Conservation (phyloP, 202 grass and related monocot species). For the Musa balbisiana region DNA sequence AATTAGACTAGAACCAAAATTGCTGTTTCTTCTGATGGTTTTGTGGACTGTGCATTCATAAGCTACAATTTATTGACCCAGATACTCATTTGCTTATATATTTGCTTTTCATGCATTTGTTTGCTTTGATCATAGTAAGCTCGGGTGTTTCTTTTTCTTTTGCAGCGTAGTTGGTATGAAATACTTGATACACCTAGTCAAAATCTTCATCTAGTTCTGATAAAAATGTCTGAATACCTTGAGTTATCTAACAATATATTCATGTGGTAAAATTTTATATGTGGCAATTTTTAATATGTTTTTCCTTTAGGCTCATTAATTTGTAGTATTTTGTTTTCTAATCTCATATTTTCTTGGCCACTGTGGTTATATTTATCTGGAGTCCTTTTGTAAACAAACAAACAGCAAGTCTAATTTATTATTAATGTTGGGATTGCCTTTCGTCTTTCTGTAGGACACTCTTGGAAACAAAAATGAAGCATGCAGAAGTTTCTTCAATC, state of each 20-base stretch:
- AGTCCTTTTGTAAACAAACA: conserved; percentile 10
- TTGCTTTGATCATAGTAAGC: too few relatives aligned
- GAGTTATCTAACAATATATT: background rate
- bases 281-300: too few relatives aligned
- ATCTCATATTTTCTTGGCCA: background rate
- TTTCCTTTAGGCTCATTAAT: background rate
- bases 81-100: too few relatives aligned
- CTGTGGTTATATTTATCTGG: background rate
- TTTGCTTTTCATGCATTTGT: too few relatives aligned
- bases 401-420: conserved; percentile 9
- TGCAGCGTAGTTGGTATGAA: background rate
- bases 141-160: background rate
- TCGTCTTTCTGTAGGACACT: conserved; percentile 35
- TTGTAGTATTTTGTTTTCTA: background rate
- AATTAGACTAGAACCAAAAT: too few relatives aligned
- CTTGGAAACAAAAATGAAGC: conserved; percentile 64
- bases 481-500: conserved; percentile 58
- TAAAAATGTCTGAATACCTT: background rate
- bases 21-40: too few relatives aligned
- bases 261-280: background rate
- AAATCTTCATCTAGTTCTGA: conserved; percentile 1
- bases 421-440: background rate
- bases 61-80: too few relatives aligned
- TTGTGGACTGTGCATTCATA: too few relatives aligned
- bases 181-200: background rate